Base-by-base conservation (phyloP, 2,329 filamentous ascomycete genomes). In the Botrytis byssoidea region DNA sequence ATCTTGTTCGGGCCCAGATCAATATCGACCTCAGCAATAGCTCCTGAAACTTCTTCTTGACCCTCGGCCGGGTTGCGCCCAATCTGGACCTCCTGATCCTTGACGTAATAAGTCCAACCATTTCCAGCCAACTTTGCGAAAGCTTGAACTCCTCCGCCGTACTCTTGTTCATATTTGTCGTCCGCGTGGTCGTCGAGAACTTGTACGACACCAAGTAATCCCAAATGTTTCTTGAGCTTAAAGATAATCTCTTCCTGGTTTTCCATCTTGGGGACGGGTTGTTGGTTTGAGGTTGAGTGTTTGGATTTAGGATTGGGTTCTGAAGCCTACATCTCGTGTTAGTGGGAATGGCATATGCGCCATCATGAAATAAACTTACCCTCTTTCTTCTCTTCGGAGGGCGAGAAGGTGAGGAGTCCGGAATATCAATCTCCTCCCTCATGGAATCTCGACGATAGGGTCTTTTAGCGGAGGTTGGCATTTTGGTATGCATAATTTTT, bases 1-100 rank as follows among this genome's bases (percentile, higher is more conserved):
- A 92, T 90, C 84, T 95, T 95, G 83, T 89, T 93, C 0, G 93
- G 93, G 1, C 93, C 93, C 46, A 99, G 86, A 81, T 99, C 95
- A 78, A 99, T 95, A 81, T 98, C 92, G 20, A 98, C 83, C 25
- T 79, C 77, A 10, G n/a, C 7, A 20, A 40, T 35, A 37, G 77
- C 77, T 12, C 84, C 82, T 44, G 83, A 85, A 75, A 80, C 78
- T 77, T 78, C 75, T 29, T 48, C 51, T 48, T 57, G 65, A n/a
- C 40, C 51, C 65, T 57, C 68, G 16, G 40, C 71, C 20, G 72
- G 70, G 46, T 70, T 73, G 80, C 93, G 89, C 61, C 93, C 93
- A 76, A 96, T 94, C 77, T 92, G 90, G 80, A 94, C 88, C 71
- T 87, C 86, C n/a, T 93, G 86, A 75, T 91, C 90, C 75, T 91